Conservation (phyloP, 2,329 filamentous ascomycete species). For the Cercospora janseana region DNA sequence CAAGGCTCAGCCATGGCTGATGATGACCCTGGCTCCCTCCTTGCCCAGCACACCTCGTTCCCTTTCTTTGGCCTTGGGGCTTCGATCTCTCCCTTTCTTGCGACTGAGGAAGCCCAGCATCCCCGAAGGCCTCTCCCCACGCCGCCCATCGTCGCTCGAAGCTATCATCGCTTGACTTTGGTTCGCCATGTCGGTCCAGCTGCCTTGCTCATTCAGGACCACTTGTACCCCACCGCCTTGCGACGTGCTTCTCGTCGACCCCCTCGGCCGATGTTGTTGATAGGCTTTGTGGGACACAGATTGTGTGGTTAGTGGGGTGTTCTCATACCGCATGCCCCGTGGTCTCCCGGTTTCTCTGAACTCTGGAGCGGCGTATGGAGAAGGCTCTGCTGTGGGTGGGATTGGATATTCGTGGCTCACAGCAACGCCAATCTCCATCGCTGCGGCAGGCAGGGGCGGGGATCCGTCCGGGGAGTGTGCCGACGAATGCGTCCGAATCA, state of each 20-base stretch:
- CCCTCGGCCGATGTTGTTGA: slow-evolving; percentile 48
- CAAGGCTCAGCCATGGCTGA: slow-evolving; percentile 34
- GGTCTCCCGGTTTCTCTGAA: slow-evolving; percentile 26
- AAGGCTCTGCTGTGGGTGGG: slow-evolving; percentile 22
- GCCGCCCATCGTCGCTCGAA: slow-evolving; percentile 50
- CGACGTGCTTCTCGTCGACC: slow-evolving; percentile 68
- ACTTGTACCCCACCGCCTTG: slow-evolving; percentile 85
- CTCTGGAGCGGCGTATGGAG: slow-evolving; percentile 7
- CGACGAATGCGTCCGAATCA: slow-evolving; percentile 43
- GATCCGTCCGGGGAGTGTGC: slow-evolving; percentile 51
- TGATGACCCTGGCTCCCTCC: slow-evolving; percentile 72
- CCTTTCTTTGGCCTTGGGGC: slow-evolving; percentile 78
- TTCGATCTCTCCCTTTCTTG: slow-evolving; percentile 86
- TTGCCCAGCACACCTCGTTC: slow-evolving; percentile 89
- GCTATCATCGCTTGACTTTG: slow-evolving; percentile 69
- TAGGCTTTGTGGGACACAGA: slow-evolving; percentile 13
- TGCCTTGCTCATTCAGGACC: slow-evolving; percentile 82
- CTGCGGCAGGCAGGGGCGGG: slow-evolving; percentile 41
- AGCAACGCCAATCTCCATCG: slow-evolving; percentile 22
- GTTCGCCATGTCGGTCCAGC: slow-evolving; percentile 87
- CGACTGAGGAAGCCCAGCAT: slow-evolving; percentile 87
- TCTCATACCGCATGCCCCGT: slow-evolving; percentile 32
- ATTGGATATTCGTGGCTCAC: slow-evolving; percentile 32
- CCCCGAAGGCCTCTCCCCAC: slow-evolving; percentile 59
- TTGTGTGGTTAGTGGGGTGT: slow-evolving; percentile 22